These are phyloP conservation scores for Amanita thiersii DNA, from an alignment of 768 basidiomycete species.

Conservation along the genomic window DNA sequence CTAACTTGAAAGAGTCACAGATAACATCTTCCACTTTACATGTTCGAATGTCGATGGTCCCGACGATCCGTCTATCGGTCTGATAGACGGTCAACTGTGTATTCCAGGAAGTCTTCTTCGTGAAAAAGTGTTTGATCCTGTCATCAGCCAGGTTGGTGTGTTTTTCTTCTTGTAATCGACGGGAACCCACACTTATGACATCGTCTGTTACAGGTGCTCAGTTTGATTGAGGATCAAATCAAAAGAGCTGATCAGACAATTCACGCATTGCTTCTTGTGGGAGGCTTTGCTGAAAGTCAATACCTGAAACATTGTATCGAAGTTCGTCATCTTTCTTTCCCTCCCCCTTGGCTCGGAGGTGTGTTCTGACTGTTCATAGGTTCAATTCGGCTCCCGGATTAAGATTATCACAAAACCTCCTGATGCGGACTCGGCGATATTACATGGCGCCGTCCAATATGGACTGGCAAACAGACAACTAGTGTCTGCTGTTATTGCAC, in stretches of 20 bases:
- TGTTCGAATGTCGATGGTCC: slow-evolving; percentile 86
- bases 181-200: background rate
- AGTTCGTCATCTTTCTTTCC: slow-evolving; percentile 29
- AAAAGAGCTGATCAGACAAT: slow-evolving; percentile 59
- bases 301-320: slow-evolving; percentile 77
- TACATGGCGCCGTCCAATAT: slow-evolving; percentile 84
- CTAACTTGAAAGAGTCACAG: slow-evolving; percentile 28
- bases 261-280: slow-evolving; percentile 82
- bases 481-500: slow-evolving; percentile 77
- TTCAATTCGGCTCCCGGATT: slow-evolving; percentile 57
- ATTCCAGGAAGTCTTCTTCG: slow-evolving; percentile 80
- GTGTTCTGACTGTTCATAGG: too few relatives aligned
- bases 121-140: slow-evolving; percentile 84
- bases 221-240: slow-evolving; percentile 72
- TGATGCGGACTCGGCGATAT: slow-evolving; percentile 83
- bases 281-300: slow-evolving; percentile 83
- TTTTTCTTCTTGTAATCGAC: slow-evolving; percentile 9
- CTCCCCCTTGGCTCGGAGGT: too few relatives aligned
- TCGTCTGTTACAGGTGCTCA: slow-evolving; percentile 47
- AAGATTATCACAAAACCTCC: slow-evolving; percentile 74
- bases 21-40: slow-evolving; percentile 80
- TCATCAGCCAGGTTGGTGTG: slow-evolving; percentile 62
- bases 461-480: slow-evolving; percentile 69
- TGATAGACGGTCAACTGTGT: slow-evolving; percentile 76
- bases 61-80: slow-evolving; percentile 70